phyloP scores from a whole-genome alignment of 345 rosid species.

The Brassica carinata region DNA sequence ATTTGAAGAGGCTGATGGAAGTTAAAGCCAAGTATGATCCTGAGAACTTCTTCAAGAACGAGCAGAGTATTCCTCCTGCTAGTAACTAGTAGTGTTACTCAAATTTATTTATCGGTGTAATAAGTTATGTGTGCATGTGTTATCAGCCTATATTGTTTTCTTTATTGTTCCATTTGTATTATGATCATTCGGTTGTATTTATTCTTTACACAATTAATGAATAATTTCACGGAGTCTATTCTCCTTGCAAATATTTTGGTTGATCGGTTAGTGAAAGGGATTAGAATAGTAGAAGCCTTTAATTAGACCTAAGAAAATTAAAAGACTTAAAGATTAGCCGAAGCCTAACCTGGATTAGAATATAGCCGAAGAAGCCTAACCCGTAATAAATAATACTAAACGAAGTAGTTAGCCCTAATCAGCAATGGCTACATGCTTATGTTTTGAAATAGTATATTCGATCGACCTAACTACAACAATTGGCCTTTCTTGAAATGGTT shows the following conservation, averaged over 20 bases:
- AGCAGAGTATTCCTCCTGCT: conserved; percentile 47
- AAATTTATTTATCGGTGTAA: conserved; percentile 1
- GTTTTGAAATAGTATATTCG: not conserved
- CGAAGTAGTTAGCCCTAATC: not conserved
- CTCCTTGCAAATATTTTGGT: not conserved
- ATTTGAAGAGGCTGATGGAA: conserved; percentile 45
- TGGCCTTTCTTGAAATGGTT: conserved; percentile 5
- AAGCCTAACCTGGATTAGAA: not conserved
- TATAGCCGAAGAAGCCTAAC: not conserved
- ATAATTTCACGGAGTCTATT: not conserved
- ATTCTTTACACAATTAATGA: not conserved
- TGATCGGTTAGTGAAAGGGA: not conserved
- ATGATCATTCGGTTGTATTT: not conserved
- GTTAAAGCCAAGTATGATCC: conserved; percentile 50
- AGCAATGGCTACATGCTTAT: not conserved
- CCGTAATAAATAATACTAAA: not conserved
- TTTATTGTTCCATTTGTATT: not conserved
- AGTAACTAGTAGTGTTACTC: not conserved
- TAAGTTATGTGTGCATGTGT: not conserved
- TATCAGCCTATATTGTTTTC: not conserved
- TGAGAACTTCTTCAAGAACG: conserved; percentile 44
- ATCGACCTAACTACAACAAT: not conserved
- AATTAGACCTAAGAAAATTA: not conserved
- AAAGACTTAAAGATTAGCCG: not conserved
- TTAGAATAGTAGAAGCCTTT: not conserved